phyloP scores from a whole-genome alignment of 139 green algal genomes.

The Eudorina sp. region DNA sequence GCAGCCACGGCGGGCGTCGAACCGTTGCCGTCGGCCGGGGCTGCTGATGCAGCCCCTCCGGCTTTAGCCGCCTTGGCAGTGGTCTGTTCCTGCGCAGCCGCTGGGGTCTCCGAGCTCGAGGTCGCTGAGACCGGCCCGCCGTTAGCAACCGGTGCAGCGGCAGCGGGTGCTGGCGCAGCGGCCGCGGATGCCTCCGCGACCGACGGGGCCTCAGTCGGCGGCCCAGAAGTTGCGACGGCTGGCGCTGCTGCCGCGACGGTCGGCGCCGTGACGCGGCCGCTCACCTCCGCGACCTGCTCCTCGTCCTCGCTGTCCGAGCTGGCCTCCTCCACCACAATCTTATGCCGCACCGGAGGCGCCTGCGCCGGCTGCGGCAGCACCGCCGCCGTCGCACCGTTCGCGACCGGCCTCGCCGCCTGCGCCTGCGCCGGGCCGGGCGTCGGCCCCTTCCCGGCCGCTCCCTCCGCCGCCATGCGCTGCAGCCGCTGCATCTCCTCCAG shows the following conservation, averaged over 20 bases:
- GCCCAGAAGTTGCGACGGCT: no score
- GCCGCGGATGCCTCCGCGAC: no score
- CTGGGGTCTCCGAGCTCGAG: no score
- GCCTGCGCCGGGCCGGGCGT: not conserved
- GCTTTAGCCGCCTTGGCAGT: not conserved
- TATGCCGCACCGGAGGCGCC: slow-evolving; percentile 19
- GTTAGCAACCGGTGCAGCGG: not conserved
- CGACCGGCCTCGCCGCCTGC: not conserved
- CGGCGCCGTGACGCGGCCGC: not conserved
- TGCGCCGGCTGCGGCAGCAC: not conserved
- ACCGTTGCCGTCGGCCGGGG: not conserved
- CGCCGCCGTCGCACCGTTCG: not conserved
- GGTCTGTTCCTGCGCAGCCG: not conserved
- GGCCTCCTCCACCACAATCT: slow-evolving; percentile 32
- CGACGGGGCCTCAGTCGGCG: no score
- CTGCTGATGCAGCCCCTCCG: not conserved
- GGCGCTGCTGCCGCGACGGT: not conserved
- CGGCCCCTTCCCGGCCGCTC: not conserved
- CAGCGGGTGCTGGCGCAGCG: not conserved
- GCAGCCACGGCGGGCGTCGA: not conserved
- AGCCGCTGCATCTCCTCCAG: slow-evolving; percentile 2
- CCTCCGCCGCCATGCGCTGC: not conserved
- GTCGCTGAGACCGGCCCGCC: not conserved
- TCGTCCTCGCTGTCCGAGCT: slow-evolving; percentile 37
- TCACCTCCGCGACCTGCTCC: not conserved